Percentiles rank a stretch among this genome's conserved stretches.
Evolutionary conservation across 768 basidiomycete species (phyloP).

Genomic region (Panus rudis): DNA sequence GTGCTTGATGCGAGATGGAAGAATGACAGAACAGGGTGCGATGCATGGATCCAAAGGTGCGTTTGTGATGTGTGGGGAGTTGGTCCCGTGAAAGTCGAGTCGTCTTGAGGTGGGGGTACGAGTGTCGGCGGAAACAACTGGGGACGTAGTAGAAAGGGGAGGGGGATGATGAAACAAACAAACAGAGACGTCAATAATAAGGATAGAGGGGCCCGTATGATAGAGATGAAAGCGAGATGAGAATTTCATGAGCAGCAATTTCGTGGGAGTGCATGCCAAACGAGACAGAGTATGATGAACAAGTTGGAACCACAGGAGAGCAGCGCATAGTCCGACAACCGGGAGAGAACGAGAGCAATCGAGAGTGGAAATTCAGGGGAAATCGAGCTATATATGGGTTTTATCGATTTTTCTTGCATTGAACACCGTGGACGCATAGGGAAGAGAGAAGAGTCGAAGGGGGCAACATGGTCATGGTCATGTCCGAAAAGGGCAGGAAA

Average conservation of each 20-base stretch:
- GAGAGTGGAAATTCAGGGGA: not conserved
- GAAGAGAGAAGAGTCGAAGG: not conserved
- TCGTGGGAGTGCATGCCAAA: conserved; percentile 13
- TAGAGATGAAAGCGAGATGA: conserved; percentile 12
- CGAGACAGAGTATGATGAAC: no score
- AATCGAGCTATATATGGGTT: not conserved
- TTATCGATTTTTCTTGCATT: not conserved
- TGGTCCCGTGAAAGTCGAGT: no score
- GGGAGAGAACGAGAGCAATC: conserved; percentile 6
- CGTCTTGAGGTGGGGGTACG: no score
- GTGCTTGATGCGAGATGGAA: conserved; percentile 12
- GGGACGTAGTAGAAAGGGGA: conserved; percentile 15
- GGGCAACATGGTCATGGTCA: not conserved
- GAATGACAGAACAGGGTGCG: no score
- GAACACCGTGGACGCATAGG: no score
- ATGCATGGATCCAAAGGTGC: no score
- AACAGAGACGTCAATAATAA: conserved; percentile 13
- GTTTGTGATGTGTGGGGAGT: no score
- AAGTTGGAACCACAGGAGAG: conserved; percentile 14
- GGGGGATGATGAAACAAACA: conserved; percentile 8
- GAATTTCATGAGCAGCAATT: no score
- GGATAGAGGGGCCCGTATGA: conserved; percentile 10
- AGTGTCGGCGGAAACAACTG: not conserved
- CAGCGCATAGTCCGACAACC: conserved; percentile 14
- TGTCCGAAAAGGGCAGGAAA: not conserved